These are phyloP conservation scores for Phyllosticta citribraziliensis DNA, from an alignment of 2,329 filamentous ascomycete genomes.

Conservation along the genomic window DNA sequence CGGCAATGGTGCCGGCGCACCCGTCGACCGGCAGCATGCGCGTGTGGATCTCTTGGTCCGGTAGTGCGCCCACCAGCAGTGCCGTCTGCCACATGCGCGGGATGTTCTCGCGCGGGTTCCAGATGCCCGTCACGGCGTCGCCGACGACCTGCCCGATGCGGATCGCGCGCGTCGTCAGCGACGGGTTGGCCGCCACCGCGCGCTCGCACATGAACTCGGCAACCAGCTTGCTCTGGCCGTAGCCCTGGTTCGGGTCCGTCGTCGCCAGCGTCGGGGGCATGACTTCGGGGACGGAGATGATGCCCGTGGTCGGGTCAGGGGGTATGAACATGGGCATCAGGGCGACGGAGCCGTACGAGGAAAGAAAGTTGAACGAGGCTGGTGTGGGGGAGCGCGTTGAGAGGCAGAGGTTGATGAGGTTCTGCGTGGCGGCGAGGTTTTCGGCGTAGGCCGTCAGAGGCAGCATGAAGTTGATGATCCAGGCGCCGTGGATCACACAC, in stretches of 20 bases:
- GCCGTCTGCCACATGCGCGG: slow-evolving; percentile 41
- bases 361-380: slow-evolving; percentile 34
- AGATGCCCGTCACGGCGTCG: slow-evolving; percentile 36
- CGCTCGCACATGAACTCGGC: slow-evolving; percentile 35
- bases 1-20: slow-evolving; percentile 28
- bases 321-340: not conserved
- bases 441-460: slow-evolving; percentile 40
- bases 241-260: slow-evolving; percentile 26
- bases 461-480: slow-evolving; percentile 50
- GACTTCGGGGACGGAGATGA: slow-evolving; percentile 25
- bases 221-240: slow-evolving; percentile 41
- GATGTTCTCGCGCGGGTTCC: slow-evolving; percentile 42
- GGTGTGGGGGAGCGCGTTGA: slow-evolving; percentile 22
- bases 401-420: slow-evolving; percentile 34
- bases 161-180: slow-evolving; percentile 25
- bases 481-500: slow-evolving; percentile 43
- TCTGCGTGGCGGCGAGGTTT: slow-evolving; percentile 36
- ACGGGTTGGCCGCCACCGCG: slow-evolving; percentile 11
- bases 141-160: slow-evolving; percentile 40
- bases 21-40: slow-evolving; percentile 37
- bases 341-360: not conserved
- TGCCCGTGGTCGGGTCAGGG: not conserved
- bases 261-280: slow-evolving; percentile 26
- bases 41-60: slow-evolving; percentile 30
- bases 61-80: slow-evolving; percentile 36